Conservation (phyloP, 192 early-diverging fungal species). For the Umbelopsis vinacea region DNA sequence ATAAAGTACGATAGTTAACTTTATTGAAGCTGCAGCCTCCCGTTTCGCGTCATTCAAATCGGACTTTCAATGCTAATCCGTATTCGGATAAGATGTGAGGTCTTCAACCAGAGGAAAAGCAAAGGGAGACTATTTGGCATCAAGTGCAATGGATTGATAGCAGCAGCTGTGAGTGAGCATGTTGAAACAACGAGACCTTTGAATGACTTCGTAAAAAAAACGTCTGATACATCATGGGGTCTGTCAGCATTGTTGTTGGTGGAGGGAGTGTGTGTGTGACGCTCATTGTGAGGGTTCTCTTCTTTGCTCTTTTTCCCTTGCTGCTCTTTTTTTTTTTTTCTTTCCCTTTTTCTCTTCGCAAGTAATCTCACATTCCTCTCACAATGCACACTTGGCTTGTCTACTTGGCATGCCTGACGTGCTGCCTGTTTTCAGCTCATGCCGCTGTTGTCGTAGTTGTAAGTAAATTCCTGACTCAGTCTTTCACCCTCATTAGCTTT, state of each 20-base stretch:
- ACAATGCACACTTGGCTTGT: slow-evolving; percentile 22
- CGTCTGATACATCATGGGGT: slow-evolving; percentile 23
- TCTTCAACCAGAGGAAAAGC: not conserved
- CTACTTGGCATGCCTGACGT: slow-evolving; percentile 19
- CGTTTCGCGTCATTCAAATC: too few species aligned
- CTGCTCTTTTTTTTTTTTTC: not conserved
- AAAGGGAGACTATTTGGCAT: not conserved
- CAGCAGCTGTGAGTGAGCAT: too few species aligned
- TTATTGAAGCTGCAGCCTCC: too few species aligned
- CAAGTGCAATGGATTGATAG: too few species aligned
- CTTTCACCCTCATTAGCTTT: too few species aligned
- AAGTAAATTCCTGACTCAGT: slow-evolving; percentile 1
- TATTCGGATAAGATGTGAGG: not conserved
- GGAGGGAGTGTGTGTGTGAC: slow-evolving; percentile 15
- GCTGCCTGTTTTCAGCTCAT: not conserved
- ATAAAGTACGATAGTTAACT: too few species aligned
- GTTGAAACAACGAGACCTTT: too few species aligned
- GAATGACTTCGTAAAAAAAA: not conserved
- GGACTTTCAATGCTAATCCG: not conserved
- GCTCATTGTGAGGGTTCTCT: not conserved
- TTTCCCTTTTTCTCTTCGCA: slow-evolving; percentile 8
- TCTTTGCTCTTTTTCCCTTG: not conserved
- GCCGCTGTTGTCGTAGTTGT: slow-evolving; percentile 9
- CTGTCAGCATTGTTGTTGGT: slow-evolving; percentile 19
- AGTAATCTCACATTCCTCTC: not conserved